phyloP scores from a whole-genome alignment of 495 filamentous ascomycete species.

The Letharia columbiana region DNA sequence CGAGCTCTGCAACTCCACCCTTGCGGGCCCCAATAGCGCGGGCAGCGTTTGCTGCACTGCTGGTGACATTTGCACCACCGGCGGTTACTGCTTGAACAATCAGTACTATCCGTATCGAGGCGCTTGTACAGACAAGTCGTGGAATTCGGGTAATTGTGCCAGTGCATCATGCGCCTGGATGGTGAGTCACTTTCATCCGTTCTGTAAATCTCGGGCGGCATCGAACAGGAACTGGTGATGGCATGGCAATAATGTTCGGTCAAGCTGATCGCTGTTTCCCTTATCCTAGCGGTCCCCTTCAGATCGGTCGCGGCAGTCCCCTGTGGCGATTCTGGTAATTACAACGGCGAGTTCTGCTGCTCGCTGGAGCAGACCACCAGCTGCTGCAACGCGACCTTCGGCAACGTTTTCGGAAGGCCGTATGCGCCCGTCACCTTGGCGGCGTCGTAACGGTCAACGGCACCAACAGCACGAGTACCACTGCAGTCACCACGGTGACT shows the following conservation, averaged over 20 bases:
- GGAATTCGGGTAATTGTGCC: not conserved
- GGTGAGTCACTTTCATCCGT: not conserved
- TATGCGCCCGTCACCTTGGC: not conserved
- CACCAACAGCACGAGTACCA: not conserved
- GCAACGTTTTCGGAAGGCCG: not conserved
- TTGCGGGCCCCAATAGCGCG: not conserved
- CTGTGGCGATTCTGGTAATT: not conserved
- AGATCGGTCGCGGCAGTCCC: not conserved
- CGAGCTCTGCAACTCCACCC: not conserved
- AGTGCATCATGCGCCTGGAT: not conserved
- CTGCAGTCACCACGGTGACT: no score
- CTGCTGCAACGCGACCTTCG: not conserved
- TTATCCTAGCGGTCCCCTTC: not conserved
- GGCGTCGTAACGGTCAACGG: not conserved
- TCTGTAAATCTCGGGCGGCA: no score
- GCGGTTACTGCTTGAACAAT: not conserved
- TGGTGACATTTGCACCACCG: not conserved
- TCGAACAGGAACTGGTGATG: no score
- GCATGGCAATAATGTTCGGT: no score
- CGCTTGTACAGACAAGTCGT: not conserved
- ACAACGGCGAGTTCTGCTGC: not conserved
- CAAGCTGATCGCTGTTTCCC: not conserved
- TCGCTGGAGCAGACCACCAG: not conserved
- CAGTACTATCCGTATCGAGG: not conserved
- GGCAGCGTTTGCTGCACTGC: not conserved